phyloP scores from a whole-genome alignment of 345 rosid species.

The Dipteronia sinensis region DNA sequence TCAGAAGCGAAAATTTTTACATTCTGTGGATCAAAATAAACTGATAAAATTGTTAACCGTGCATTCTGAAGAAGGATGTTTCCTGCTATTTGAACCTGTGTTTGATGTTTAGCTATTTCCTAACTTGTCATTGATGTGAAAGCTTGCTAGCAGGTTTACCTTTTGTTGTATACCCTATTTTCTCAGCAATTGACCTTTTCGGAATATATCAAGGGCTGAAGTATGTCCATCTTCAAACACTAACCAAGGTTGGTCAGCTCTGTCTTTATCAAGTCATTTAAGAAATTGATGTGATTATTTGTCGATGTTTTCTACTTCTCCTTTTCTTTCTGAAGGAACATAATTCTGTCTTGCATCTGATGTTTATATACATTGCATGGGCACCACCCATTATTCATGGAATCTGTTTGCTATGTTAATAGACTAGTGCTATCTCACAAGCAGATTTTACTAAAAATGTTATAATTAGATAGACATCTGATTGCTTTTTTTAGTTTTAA shows the following conservation, averaged over 20 bases:
- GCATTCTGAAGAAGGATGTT: not conserved
- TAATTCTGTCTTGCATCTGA: not conserved
- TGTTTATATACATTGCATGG: conserved; percentile 3
- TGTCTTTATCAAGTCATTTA: conserved; percentile 6
- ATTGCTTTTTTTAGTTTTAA: not conserved
- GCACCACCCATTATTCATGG: not conserved
- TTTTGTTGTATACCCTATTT: conserved; percentile 70
- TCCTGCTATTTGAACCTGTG: conserved; percentile 13
- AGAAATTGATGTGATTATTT: not conserved
- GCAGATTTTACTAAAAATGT: not conserved
- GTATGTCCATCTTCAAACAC: conserved; percentile 80
- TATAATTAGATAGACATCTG: not conserved
- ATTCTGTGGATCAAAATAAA: not conserved
- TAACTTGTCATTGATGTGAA: conserved; percentile 28
- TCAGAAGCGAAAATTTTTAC: not conserved
- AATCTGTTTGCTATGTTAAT: not conserved
- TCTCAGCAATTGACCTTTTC: conserved; percentile 73
- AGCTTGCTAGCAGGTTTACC: conserved; percentile 75
- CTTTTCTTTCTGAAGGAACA: not conserved
- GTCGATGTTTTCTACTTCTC: not conserved
- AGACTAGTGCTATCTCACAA: not conserved
- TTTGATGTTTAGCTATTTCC: conserved; percentile 17
- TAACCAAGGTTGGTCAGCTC: conserved; percentile 63
- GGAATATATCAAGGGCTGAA: conserved; percentile 89
- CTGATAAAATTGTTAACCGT: too few relatives aligned